Conservation (phyloP, 1,139 yeast genomes). For the Candida sp. region DNA sequence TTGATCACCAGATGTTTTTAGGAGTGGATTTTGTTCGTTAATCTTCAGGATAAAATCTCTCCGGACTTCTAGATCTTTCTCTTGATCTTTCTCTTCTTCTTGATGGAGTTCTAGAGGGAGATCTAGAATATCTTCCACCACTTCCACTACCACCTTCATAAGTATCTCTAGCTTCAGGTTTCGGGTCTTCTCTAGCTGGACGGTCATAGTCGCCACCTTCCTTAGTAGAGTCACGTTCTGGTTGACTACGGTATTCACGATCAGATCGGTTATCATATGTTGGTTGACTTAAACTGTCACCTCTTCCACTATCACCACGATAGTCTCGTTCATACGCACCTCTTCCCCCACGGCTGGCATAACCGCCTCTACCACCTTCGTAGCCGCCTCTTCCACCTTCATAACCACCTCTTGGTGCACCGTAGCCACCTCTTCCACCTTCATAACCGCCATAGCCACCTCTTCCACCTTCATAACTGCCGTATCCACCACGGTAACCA, state of each 20-base stretch:
- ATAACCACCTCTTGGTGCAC: conserved; percentile 12
- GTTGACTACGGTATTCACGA: conserved; percentile 14
- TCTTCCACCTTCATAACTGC: conserved; percentile 8
- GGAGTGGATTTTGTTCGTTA: background rate
- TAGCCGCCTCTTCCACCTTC: conserved; percentile 14
- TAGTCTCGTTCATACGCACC: conserved; percentile 17
- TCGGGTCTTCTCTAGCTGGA: conserved; percentile 3
- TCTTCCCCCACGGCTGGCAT: conserved; percentile 10
- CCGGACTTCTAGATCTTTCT: conserved; percentile 43
- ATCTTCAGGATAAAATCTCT: conserved; percentile 15
- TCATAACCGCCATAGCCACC: conserved; percentile 6
- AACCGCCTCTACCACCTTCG: conserved; percentile 13
- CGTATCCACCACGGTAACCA: conserved; percentile 14
- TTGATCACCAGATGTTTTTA: no score
- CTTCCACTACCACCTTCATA: conserved; percentile 6
- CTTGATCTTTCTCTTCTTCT: conserved; percentile 35
- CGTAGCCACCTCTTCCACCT: conserved; percentile 11
- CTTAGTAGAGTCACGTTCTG: conserved; percentile 11
- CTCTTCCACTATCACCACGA: conserved; percentile 10
- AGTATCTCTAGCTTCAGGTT: conserved; percentile 9
- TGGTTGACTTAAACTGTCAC: conserved; percentile 13
- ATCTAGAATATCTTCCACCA: conserved; percentile 24
- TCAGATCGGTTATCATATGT: conserved; percentile 16
- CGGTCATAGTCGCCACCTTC: conserved; percentile 13
- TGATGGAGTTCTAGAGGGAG: conserved; percentile 38